A percentile compares a stretch with the other conserved stretches of the same genome.
These are phyloP conservation scores for Rosa persica DNA, from an alignment of 306 rosid species.

Conservation along the genomic window DNA sequence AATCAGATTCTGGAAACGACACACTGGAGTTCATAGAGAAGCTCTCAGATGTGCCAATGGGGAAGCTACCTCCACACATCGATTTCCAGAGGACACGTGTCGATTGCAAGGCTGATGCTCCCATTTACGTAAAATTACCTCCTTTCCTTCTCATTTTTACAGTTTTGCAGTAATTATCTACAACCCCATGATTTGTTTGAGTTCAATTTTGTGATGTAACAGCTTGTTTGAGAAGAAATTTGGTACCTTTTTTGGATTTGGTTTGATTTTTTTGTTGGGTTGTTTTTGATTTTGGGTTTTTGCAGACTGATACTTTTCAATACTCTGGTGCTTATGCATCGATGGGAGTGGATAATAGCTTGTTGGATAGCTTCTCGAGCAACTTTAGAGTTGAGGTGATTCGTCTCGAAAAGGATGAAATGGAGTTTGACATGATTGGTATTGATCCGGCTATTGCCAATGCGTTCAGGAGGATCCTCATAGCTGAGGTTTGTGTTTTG, in stretches of 20 bases:
- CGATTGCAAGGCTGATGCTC: slow-evolving; percentile 51
- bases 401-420: slow-evolving; percentile 46
- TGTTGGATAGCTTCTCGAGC: slow-evolving; percentile 57
- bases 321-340: slow-evolving; percentile 82
- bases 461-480: slow-evolving; percentile 91
- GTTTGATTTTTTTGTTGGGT: background rate
- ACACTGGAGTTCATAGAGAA: slow-evolving; percentile 25
- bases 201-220: background rate
- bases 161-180: background rate
- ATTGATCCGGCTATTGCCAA: slow-evolving; percentile 92
- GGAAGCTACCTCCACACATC: slow-evolving; percentile 37
- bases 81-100: slow-evolving; percentile 51
- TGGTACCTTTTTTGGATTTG: background rate
- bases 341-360: slow-evolving; percentile 65
- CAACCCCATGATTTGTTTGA: background rate
- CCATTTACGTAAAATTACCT: slow-evolving; percentile 32
- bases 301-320: slow-evolving; percentile 82
- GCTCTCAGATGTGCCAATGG: slow-evolving; percentile 48
- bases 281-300: slow-evolving; percentile 19
- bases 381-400: slow-evolving; percentile 81
- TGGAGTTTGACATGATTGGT: slow-evolving; percentile 95
- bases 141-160: background rate
- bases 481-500: slow-evolving; percentile 70
- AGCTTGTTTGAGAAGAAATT: background rate
- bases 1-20: slow-evolving; percentile 21